Evolutionary conservation across 768 basidiomycete genomes (phyloP), one percentile per base, ranked within the genome.

Genomic region (Kwoniella bestiolae): DNA sequence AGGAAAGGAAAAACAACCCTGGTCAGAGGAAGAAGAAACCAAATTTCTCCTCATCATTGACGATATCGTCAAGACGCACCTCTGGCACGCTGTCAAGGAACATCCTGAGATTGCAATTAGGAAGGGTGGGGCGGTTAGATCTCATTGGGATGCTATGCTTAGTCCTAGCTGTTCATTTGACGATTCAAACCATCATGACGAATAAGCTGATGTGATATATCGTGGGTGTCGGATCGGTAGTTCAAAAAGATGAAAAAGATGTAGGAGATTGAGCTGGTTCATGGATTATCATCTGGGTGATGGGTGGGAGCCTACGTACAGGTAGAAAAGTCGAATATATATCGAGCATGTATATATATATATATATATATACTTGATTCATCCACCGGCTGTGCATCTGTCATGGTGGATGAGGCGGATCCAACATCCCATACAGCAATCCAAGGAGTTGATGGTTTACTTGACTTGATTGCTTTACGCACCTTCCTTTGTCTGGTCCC

Each of bases 81-180:
- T 64, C 4, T 68, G 62, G 67, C 45, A 32, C 28, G 61, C 46
- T 25, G 61, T 56, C 26, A 68, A 68, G 31, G 57, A 44, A 11
- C 55, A 55, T 56, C 46, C 46, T 18, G 56, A 60, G 8, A 26
- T 68, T 44, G 56, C 41, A 9, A 23, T 18, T 51, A 41, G 67
- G 29, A 38, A 61, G 5, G 14, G n/a, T 34, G 45, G 47, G 11
- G 56, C 49, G 5, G 41, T 68, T 11, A 64, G 26, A 49, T 18
- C 38, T 18, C 62, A 63, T 51, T 59, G 62, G 62, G 31, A 59
- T 45, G 62, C 57, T 4, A 26, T 68, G 32, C 57, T 64, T 28
- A 55, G 65, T 61, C n/a, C 23, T n/a, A 5, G 4, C 25, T 47
- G 21, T 47, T 21, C 21, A 47, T 21, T 41, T 41, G 8, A 41